Evolutionary conservation across 2,329 filamentous ascomycete genomes (phyloP).

Genomic region (Hortaea sp.): DNA sequence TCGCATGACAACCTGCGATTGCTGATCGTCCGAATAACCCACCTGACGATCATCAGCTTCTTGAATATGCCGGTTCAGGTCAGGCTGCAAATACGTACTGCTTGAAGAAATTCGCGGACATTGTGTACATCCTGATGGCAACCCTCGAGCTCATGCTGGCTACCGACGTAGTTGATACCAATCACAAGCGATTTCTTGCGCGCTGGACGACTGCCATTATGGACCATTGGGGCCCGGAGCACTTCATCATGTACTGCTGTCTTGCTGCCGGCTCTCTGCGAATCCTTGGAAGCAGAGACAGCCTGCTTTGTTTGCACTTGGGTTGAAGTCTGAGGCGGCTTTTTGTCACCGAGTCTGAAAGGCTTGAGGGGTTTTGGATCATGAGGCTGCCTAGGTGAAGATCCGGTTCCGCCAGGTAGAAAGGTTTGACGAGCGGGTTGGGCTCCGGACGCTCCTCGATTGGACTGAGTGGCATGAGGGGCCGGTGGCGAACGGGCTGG

Average conservation of each 20-base stretch:
- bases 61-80: not conserved
- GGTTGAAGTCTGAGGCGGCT: not conserved
- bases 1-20: conserved; percentile 36
- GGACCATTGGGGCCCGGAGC: too few relatives aligned
- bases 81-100: not conserved
- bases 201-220: not conserved
- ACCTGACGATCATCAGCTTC: not conserved
- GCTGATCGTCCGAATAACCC: conserved; percentile 32
- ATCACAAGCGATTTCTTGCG: conserved; percentile 41
- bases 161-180: conserved; percentile 43
- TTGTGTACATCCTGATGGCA: conserved; percentile 38
- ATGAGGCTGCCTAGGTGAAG: not conserved
- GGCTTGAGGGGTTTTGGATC: not conserved
- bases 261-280: too few relatives aligned
- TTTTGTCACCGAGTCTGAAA: not conserved
- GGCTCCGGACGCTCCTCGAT: too few relatives aligned
- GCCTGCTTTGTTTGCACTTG: not conserved
- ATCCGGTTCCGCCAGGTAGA: not conserved
- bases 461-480: too few relatives aligned
- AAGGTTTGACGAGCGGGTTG: too few relatives aligned
- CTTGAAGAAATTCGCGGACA: conserved; percentile 32
- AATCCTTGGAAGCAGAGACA: too few relatives aligned
- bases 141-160: conserved; percentile 35
- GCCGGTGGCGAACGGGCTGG: too few relatives aligned
- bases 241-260: too few relatives aligned